Evolutionary conservation across 768 basidiomycete genomes (phyloP).

Genomic region (Sarcomyxa edulis): DNA sequence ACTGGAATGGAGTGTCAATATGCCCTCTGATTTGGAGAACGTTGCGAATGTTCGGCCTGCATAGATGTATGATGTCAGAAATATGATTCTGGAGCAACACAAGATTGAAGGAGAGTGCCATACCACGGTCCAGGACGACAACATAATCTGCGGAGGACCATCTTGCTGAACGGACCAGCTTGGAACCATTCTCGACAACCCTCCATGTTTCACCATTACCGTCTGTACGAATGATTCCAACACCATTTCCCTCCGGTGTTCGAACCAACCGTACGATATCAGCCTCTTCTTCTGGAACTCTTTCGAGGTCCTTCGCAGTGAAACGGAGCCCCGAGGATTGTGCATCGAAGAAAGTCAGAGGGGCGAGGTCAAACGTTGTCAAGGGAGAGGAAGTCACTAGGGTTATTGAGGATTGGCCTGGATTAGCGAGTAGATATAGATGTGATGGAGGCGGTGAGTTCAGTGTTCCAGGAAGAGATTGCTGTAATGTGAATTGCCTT

Average conservation of each 20-base stretch:
- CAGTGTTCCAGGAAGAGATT: conserved; percentile 47
- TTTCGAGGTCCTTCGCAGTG: conserved; percentile 33
- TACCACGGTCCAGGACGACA: conserved; percentile 68
- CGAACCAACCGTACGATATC: conserved; percentile 61
- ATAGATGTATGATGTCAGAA: too few relatives aligned
- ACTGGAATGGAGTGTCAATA: conserved; percentile 49
- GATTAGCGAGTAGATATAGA: conserved; percentile 49
- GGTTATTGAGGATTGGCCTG: conserved; percentile 37
- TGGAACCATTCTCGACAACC: conserved; percentile 39
- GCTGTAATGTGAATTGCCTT: conserved; percentile 68
- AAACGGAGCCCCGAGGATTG: conserved; percentile 46
- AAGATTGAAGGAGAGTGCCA: conserved; percentile 11
- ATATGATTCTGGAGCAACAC: conserved; percentile 6
- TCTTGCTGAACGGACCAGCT: conserved; percentile 39
- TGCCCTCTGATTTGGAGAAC: conserved; percentile 42
- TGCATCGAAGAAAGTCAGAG: conserved; percentile 57
- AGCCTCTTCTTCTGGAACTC: conserved; percentile 40
- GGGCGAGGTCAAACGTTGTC: conserved; percentile 52
- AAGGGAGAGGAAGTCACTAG: conserved; percentile 68
- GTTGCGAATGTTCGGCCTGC: conserved; percentile 56
- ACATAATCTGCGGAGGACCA: conserved; percentile 61
- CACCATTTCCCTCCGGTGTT: conserved; percentile 74
- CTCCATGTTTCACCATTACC: conserved; percentile 65
- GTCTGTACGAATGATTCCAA: conserved; percentile 56
- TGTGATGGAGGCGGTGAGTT: conserved; percentile 38